Evolutionary conservation across 257 asterid genomes (phyloP), one percentile per base, ranked within the genome.

Genomic region (Solanum paucissectum): DNA sequence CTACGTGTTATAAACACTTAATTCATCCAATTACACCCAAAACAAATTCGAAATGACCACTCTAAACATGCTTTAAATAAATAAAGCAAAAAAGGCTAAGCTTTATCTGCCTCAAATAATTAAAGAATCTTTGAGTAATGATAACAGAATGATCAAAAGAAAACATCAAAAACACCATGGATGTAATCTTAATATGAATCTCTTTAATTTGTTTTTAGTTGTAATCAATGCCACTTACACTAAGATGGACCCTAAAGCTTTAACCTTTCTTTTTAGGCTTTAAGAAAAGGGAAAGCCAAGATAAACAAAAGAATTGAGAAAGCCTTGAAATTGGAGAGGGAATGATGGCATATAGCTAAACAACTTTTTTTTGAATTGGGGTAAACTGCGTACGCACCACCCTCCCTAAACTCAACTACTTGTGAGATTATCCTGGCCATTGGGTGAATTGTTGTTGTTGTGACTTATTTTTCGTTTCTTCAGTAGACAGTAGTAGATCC

Each of bases 81-180:
- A 27, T 42, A 77, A 77, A 77, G 62, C 12, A 36, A 42, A 7
- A 77, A 42, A 72, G 44, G 25, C 16, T 25, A 79, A 25, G 25
- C 14, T 86, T 88, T 60, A 83, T 77, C 29, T 34, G 37, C 49
- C 68, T 62, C 88, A 44, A 29, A 87, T 40, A 58, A 84, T 72
- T 83, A 79, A 85, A 74, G 91, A 89, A 89, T 87, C 87, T 89
- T 91, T 86, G 90, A 82, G 86, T 85, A 86, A 89, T 90, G 84
- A 87, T 89, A 88, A 83, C 82, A 58, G 76, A 52, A 74, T 91
- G 86, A 89, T 89, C 64, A 71, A 87, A 64, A 42, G 69, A 89
- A 32, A 36, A 77, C 7, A 18, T 86, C 75, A 90, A 86, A 87
- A 86, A 86, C 69, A 86, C 38, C 60, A 89, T 89, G 88, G 62